Evolutionary conservation across 2,329 filamentous ascomycete species (phyloP), one percentile per base, ranked within the genome.

Genomic region (Fusarium sp.): DNA sequence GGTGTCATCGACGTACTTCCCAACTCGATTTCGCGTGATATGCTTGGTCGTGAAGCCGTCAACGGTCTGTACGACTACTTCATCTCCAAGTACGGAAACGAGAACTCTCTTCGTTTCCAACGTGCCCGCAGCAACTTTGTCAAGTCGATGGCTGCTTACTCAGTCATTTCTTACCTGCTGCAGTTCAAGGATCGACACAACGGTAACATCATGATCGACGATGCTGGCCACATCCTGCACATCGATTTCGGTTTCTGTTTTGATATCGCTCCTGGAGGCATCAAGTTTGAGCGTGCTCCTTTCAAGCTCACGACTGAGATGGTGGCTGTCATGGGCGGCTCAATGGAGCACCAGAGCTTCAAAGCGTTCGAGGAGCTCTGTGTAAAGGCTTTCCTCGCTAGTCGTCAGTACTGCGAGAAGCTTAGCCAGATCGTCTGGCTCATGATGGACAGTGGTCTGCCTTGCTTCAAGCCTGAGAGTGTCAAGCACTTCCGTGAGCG

Each of bases 191-290:
- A 99, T 79, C 91, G 96, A 5, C 96, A 99, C 83, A 99, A 99
- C 80, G 96, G 96, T 67, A 99, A 99, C 84, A 99, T 99, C 84
- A 99, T 99, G 97, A 91, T 99, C 69, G 95, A 99, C 79, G 95
- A 98, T 76, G 93, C 92, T 1, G 96, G 97, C 6, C 96, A 99
- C 81, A 97, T 99, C 76, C 88, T 99, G 57, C 96, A 99, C 83
- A 98, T 99, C 74, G 96, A 99, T 80, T 99, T 99, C 77, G 96
- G 96, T 12, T 99, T 99, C 87, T 98, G 95, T 83, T 99, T 99
- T 82, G 97, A 99, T 78, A 98, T 99, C 74, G 96, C 94, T 2
- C 96, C 96, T 0, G 96, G 96, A 49, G 96, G 97, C 65, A 94
- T 99, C 77, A 95, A 94, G 74, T 99, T 99, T 78, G 96, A 99